phyloP scores from a whole-genome alignment of 2,329 filamentous ascomycete genomes.

The Purpureocillium lavendulum region DNA sequence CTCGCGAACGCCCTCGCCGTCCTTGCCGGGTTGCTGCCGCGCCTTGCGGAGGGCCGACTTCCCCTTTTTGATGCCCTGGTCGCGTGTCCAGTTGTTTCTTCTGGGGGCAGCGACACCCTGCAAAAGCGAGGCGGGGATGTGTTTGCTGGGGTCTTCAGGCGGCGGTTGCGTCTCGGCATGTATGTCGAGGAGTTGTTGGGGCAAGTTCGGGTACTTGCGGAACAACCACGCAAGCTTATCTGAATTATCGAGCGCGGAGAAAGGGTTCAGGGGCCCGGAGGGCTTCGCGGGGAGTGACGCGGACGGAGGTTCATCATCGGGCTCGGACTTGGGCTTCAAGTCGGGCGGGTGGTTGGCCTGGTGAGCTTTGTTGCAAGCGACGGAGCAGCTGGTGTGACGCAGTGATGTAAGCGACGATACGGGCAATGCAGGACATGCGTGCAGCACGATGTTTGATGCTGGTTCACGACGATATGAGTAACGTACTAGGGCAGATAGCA shows the following conservation, averaged over 20 bases:
- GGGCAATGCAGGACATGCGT: background rate
- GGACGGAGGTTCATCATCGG: conserved; percentile 1
- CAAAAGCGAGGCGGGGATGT: conserved; percentile 23
- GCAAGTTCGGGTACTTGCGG: conserved; percentile 41
- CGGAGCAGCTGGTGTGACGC: conserved; percentile 40
- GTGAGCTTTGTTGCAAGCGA: conserved; percentile 46
- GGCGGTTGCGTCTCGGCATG: conserved; percentile 42
- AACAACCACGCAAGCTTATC: conserved; percentile 43
- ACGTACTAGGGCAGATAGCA: conserved; percentile 52
- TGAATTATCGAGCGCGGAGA: conserved; percentile 41
- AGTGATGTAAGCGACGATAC: conserved; percentile 5
- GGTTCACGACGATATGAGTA: too few relatives aligned
- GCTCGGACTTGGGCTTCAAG: conserved; percentile 18
- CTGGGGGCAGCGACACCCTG: conserved; percentile 25
- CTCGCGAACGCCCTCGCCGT: conserved; percentile 51
- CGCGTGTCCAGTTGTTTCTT: conserved; percentile 43
- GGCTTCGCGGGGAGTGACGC: conserved; percentile 1
- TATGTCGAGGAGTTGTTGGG: conserved; percentile 37
- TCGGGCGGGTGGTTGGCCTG: conserved; percentile 39
- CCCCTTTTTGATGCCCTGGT: conserved; percentile 48
- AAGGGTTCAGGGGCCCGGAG: conserved; percentile 31
- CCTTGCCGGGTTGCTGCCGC: conserved; percentile 39
- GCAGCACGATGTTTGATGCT: background rate
- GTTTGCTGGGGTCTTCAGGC: conserved; percentile 14
- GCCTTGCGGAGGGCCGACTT: conserved; percentile 44